A percentile compares a stretch with the other conserved stretches of the same genome.
Conservation (phyloP, 495 filamentous ascomycete genomes). For the Podospora didyma region DNA sequence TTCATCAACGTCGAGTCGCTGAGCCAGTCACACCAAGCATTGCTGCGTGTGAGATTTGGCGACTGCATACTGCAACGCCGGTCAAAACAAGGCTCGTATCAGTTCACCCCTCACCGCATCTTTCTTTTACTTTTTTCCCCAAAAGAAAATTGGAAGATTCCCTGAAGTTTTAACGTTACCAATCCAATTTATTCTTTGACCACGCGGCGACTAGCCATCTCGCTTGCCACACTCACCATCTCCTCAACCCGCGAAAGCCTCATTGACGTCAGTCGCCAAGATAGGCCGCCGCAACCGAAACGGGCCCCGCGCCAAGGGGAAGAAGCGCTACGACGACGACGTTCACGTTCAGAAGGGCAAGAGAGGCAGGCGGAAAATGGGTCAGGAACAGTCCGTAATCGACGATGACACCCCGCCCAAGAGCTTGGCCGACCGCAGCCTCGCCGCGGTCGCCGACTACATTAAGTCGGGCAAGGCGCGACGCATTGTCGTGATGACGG, state of each 20-base stretch:
- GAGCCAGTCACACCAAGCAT: too few relatives aligned
- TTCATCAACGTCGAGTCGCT: too few relatives aligned
- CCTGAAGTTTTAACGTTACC: too few relatives aligned
- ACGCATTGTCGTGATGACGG: conserved; percentile 76
- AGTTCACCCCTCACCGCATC: too few relatives aligned
- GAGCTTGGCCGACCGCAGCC: conserved; percentile 60
- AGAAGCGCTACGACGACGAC: conserved; percentile 11
- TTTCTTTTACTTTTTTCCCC: neutral
- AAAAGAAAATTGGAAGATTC: too few relatives aligned
- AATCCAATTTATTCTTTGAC: too few relatives aligned
- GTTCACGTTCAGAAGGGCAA: conserved; percentile 12
- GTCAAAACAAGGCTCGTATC: too few relatives aligned
- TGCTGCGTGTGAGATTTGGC: too few relatives aligned
- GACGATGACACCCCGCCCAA: conserved; percentile 59
- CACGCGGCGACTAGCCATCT: too few relatives aligned
- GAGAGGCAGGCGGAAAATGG: conserved; percentile 29
- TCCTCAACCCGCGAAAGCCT: neutral
- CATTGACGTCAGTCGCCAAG: conserved; percentile 14
- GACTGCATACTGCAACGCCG: too few relatives aligned
- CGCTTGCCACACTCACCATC: too few relatives aligned
- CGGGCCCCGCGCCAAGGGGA: conserved; percentile 13
- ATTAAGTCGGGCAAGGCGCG: conserved; percentile 64
- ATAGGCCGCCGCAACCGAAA: conserved; percentile 20
- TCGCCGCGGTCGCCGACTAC: conserved; percentile 70
- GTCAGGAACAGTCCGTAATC: conserved; percentile 48